Conservation (phyloP, 2,329 filamentous ascomycete species). For the Ophiostoma sp. region DNA sequence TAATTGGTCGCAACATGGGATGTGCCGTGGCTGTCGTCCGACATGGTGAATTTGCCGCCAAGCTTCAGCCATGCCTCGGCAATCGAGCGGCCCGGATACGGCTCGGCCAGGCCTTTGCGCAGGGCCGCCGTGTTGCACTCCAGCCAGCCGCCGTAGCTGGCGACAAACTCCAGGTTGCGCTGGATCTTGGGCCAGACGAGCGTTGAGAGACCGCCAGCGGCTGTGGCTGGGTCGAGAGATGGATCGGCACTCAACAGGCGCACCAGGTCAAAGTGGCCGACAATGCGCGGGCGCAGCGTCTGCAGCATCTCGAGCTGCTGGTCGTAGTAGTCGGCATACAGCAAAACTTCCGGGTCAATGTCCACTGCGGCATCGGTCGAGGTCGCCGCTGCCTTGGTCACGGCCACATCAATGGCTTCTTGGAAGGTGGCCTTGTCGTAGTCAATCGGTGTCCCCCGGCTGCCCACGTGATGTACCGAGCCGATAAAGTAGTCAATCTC, state of each 20-base stretch:
- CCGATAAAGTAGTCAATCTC: conserved; percentile 81
- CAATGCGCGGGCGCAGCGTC: conserved; percentile 69
- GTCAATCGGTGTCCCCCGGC: conserved; percentile 82
- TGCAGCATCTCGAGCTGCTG: conserved; percentile 78
- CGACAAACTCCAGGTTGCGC: conserved; percentile 72
- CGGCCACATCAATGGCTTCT: conserved; percentile 47
- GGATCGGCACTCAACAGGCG: conserved; percentile 74
- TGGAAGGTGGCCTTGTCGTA: conserved; percentile 70
- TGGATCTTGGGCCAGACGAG: conserved; percentile 72
- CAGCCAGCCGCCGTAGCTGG: conserved; percentile 74
- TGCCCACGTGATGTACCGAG: conserved; percentile 83
- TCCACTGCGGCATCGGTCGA: conserved; percentile 23
- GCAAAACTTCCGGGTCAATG: conserved; percentile 61
- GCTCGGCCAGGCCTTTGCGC: conserved; percentile 86
- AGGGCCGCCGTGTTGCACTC: conserved; percentile 88
- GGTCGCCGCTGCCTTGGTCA: conserved; percentile 50
- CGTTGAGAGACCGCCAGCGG: conserved; percentile 21
- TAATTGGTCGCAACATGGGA: conserved; percentile 89
- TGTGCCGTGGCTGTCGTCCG: conserved; percentile 90
- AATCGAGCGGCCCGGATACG: conserved; percentile 79
- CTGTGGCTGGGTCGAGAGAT: conserved; percentile 55
- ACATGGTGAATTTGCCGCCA: conserved; percentile 83
- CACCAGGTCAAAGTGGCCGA: conserved; percentile 94
- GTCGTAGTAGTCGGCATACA: conserved; percentile 87
- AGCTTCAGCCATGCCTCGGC: conserved; percentile 73